These are phyloP conservation scores for Priceomyces fermenticarens DNA, from an alignment of 805 yeast genomes.

Conservation along the genomic window DNA sequence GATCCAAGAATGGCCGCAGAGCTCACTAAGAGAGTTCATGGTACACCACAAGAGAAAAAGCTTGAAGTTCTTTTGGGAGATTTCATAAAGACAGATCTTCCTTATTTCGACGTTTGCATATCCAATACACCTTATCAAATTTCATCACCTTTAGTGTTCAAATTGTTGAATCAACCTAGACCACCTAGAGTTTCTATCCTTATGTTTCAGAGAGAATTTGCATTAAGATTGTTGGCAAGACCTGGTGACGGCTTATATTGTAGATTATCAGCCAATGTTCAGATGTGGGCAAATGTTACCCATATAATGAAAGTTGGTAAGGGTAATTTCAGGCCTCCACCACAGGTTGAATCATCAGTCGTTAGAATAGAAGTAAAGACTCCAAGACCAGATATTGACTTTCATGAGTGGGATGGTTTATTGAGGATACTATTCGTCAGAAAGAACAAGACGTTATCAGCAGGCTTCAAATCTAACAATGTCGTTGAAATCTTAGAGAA, in stretches of 20 bases:
- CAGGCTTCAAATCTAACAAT: constrained; percentile 84
- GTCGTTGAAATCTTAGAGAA: constrained; percentile 79
- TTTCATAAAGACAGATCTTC: constrained; percentile 91
- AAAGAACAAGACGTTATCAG: constrained; percentile 88
- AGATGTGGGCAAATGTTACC: constrained; percentile 99
- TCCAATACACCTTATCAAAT: constrained; percentile 98
- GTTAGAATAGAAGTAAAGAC: constrained; percentile 87
- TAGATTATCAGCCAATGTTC: constrained; percentile 92
- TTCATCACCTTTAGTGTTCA: constrained; percentile 94
- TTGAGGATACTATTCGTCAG: constrained; percentile 88
- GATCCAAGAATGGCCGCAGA: constrained; percentile 99
- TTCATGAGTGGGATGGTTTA: constrained; percentile 95
- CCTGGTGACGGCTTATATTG: constrained; percentile 96
- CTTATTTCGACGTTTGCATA: constrained; percentile 92
- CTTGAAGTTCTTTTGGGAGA: constrained; percentile 91
- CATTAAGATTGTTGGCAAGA: constrained; percentile 85
- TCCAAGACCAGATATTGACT: constrained; percentile 94
- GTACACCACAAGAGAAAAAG: constrained; percentile 90
- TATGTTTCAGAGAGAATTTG: constrained; percentile 98
- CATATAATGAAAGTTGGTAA: constrained; percentile 98
- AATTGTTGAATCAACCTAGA: constrained; percentile 80
- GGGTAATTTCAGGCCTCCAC: constrained; percentile 97
- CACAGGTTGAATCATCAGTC: constrained; percentile 95
- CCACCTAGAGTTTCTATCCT: constrained; percentile 95
- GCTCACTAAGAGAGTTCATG: constrained; percentile 93